Base-by-base conservation (phyloP, 805 yeast genomes). In the Sungouiella thailandica region DNA sequence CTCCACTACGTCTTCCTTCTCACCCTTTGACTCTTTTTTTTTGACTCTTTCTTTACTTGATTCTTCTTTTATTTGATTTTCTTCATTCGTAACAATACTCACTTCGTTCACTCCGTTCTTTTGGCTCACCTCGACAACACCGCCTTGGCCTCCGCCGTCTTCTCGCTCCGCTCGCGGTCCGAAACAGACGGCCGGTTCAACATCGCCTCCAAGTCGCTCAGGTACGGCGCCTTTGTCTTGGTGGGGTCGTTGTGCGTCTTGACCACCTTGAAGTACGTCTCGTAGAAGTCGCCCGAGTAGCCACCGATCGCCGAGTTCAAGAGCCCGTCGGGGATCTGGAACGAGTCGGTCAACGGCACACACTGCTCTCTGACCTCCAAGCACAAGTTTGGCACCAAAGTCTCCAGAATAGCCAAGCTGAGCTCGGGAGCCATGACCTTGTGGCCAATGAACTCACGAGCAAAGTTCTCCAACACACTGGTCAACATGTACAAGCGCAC, bases 401-500 rank as follows among this genome's bases (percentile, higher is more conserved):
- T 43, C 35, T 51, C 44, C 26, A 57, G 47, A 32, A 61, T 44
- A 30, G 43, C 39, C 32, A 56, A 45, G 37, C 59, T 51, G 32
- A 64, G 49, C 16, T 47, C 46, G 4, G 65, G 45, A 26, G 55
- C 45, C 34, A 63, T 35, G n/a, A 65, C 62, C 22, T 49, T 49
- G 43, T 57, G 57, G 29, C 61, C 56, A 39, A 66, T 57, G 42
- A 64, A 65, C 29, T 62, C 64, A 35, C 58, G 58, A 23, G 61
- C 48, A 35, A 61, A 66, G 27, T 50, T 52, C 31, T 55, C 62
- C 49, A 42, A 40, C 23, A 46, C 29, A 11, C 27, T 31, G 4
- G 62, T 39, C 27, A 60, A 44, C 40, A 47, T 41, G 50, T 64
- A 64, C 40, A 66, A 58, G 33, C 56, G 49, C 41, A 53, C 58